These are phyloP conservation scores for Parathielavia appendiculata DNA, from an alignment of 495 filamentous ascomycete species.

Conservation along the genomic window DNA sequence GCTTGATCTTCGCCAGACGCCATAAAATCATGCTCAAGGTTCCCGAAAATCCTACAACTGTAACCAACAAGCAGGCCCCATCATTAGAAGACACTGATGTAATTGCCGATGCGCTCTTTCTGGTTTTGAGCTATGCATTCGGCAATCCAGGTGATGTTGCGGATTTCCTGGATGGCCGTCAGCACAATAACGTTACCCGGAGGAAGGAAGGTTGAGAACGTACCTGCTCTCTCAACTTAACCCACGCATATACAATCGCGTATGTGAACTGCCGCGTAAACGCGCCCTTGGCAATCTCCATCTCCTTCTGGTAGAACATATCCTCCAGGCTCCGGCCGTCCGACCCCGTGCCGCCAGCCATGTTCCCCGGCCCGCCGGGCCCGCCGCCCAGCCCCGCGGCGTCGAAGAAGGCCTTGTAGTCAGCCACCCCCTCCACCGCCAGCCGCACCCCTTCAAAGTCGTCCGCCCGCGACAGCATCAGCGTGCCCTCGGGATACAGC, in stretches of 20 bases:
- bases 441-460: constrained; percentile 89
- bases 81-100: constrained; percentile 83
- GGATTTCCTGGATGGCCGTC: constrained; percentile 68
- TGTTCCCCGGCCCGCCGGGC: constrained; percentile 67
- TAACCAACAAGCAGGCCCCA: constrained; percentile 17
- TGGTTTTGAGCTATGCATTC: constrained; percentile 99
- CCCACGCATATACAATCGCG: constrained; percentile 94
- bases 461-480: constrained; percentile 93
- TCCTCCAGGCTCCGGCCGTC: constrained; percentile 93
- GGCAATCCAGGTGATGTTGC: constrained; percentile 98
- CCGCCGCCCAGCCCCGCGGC: constrained; percentile 79
- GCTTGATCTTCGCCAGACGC: constrained; percentile 24
- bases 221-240: constrained; percentile 96
- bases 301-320: constrained; percentile 98
- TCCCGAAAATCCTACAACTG: constrained; percentile 31
- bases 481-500: constrained; percentile 87
- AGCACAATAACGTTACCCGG: not conserved
- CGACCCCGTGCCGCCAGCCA: constrained; percentile 66
- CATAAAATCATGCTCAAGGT: constrained; percentile 21
- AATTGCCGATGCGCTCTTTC: constrained; percentile 97
- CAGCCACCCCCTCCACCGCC: constrained; percentile 82
- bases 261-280: constrained; percentile 97
- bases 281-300: constrained; percentile 91
- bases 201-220: constrained; percentile 26
- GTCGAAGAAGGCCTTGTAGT: constrained; percentile 95